Conservation (phyloP, 2,329 filamentous ascomycete species). For the Diaporthe batatas region DNA sequence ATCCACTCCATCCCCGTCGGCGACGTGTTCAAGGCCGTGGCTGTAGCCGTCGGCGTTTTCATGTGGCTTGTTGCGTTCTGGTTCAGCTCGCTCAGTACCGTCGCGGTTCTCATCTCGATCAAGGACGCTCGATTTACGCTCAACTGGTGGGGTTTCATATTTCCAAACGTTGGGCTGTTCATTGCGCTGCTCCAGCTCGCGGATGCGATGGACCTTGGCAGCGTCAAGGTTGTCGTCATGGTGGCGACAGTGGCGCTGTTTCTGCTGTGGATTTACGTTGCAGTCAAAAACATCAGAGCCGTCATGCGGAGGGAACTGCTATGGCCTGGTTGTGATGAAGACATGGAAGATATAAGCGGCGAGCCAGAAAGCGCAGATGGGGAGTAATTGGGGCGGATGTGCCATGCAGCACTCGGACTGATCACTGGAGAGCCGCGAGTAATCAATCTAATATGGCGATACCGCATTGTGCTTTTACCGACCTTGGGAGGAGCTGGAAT, state of each 20-base stretch:
- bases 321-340: slow-evolving; percentile 7
- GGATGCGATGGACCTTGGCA: slow-evolving; percentile 3
- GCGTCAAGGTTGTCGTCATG: slow-evolving; percentile 1
- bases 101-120: slow-evolving; percentile 54
- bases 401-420: background rate
- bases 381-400: background rate
- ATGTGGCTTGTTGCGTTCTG: slow-evolving; percentile 67
- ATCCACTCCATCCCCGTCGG: slow-evolving; percentile 47
- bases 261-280: slow-evolving; percentile 4
- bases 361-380: background rate
- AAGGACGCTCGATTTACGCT: slow-evolving; percentile 60
- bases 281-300: slow-evolving; percentile 3
- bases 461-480: background rate
- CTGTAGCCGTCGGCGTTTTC: slow-evolving; percentile 61
- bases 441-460: background rate
- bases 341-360: background rate
- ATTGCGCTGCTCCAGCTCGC: slow-evolving; percentile 24
- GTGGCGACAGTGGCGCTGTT: background rate
- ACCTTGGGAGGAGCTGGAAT: background rate
- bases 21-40: slow-evolving; percentile 58
- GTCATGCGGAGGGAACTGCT: background rate
- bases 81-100: slow-evolving; percentile 62
- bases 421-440: background rate
- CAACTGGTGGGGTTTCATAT: slow-evolving; percentile 70
- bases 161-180: slow-evolving; percentile 69